A percentile compares a stretch with the other conserved stretches of the same genome.
Conservation (phyloP, 306 rosid species). For the Pterocarpus macrocarpus region DNA sequence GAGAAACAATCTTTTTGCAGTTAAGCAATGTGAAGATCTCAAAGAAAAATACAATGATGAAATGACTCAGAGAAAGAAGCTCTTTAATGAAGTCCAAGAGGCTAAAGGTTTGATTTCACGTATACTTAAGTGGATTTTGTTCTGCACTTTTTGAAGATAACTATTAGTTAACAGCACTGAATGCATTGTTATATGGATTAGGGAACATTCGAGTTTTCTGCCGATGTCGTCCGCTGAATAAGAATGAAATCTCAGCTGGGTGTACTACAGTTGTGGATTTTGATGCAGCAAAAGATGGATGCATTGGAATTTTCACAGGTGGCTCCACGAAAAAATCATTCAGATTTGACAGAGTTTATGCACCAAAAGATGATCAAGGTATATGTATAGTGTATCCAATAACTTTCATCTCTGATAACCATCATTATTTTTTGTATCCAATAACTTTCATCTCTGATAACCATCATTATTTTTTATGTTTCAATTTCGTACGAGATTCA, state of each 20-base stretch:
- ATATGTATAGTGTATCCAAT: conserved; percentile 17
- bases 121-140: neutral
- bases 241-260: conserved; percentile 65
- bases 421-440: neutral
- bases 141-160: conserved; percentile 10
- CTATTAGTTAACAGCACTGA: conserved; percentile 9
- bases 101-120: conserved; percentile 71
- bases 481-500: neutral
- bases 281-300: conserved; percentile 85
- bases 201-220: conserved; percentile 93
- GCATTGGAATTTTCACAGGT: conserved; percentile 69
- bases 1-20: conserved; percentile 56
- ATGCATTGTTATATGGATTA: conserved; percentile 41
- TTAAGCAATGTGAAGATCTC: conserved; percentile 88
- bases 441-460: conserved; percentile 5
- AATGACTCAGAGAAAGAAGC: conserved; percentile 77
- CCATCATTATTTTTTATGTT: neutral
- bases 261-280: conserved; percentile 77
- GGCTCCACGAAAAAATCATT: conserved; percentile 73
- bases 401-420: conserved; percentile 2
- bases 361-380: conserved; percentile 91
- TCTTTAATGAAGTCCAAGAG: conserved; percentile 91
- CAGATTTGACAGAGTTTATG: conserved; percentile 83
- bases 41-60: conserved; percentile 83
- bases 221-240: conserved; percentile 90